Percentiles rank a stretch among this genome's conserved stretches.
Evolutionary conservation across 805 yeast species (phyloP).

Genomic region (Huiozyma sinensis): DNA sequence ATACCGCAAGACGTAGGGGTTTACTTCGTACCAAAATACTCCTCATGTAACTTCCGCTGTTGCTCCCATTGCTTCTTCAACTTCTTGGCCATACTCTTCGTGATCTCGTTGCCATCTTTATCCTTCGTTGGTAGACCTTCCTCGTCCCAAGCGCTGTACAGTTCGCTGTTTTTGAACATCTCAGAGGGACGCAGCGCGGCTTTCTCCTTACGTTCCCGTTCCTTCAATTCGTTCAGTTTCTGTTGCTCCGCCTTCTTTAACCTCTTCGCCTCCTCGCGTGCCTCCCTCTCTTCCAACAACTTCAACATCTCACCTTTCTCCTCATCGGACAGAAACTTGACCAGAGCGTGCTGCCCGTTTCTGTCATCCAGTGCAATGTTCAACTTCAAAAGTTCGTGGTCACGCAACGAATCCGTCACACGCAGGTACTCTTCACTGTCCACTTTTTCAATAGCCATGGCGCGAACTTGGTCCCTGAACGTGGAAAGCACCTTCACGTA

Average conservation of each 20-base stretch:
- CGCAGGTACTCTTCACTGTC: conserved; percentile 42
- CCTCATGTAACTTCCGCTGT: conserved; percentile 74
- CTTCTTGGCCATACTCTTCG: conserved; percentile 81
- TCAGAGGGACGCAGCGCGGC: conserved; percentile 61
- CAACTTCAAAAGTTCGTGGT: conserved; percentile 55
- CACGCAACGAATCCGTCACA: conserved; percentile 69
- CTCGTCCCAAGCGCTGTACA: conserved; percentile 71
- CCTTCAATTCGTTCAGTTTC: conserved; percentile 50
- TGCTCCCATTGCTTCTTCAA: conserved; percentile 63
- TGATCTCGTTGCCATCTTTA: conserved; percentile 66
- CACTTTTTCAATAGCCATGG: conserved; percentile 54
- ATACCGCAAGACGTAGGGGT: too few relatives aligned
- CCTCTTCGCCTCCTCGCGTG: conserved; percentile 34
- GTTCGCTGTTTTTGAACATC: conserved; percentile 51
- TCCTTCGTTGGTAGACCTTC: conserved; percentile 74
- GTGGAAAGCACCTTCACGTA: conserved; percentile 64
- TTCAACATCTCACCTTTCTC: conserved; percentile 58
- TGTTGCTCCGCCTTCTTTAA: conserved; percentile 39
- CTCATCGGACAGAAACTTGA: conserved; percentile 62
- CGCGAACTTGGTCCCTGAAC: conserved; percentile 77
- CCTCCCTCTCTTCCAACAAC: conserved; percentile 45
- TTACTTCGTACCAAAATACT: conserved; percentile 31
- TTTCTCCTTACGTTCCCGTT: conserved; percentile 50
- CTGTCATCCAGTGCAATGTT: conserved; percentile 89
- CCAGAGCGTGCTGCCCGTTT: conserved; percentile 65